Base-by-base conservation (phyloP, 257 asterid genomes). In the Capsicum rhomboideum region DNA sequence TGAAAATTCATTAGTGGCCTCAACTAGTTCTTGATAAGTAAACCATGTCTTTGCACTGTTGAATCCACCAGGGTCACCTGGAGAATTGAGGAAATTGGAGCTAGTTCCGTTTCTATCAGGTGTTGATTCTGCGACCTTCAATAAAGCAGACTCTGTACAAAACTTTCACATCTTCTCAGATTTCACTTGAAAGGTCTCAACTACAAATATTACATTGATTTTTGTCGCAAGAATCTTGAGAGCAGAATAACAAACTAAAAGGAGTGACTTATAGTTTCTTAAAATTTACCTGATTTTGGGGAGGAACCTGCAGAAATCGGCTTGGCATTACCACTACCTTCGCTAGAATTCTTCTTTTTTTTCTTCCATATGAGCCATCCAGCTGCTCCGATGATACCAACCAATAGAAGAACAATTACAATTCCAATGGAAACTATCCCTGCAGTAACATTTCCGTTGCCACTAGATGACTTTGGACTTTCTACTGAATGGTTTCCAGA, bases 1-100 rank as follows among this genome's bases (percentile, higher is more conserved):
- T 42, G 99, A 87, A 87, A 95, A 97, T 56, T 91, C 95, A 86
- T 91, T 82, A 34, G 98, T 93, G 88, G 98, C 98, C 75, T 86
- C 91, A 83, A 78, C 83, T 87, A 97, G 88, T 77, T 95, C 98
- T 54, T 95, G 91, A 23, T 92, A 93, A 71, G 92, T 87, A 90
- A 93, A 97, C 94, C 92, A 92, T 17, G 93, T 68, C 87, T 90
- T 93, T 78, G 98, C 90, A 85, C 89, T 88, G 61, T 95, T 93
- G 83, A 97, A 90, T 81, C 94, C 94, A 71, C 94, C 91, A 21
- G 89, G 86, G 5, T 85, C 94, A 18, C n/a, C 80, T 16, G 96
- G 91, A 71, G 97, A 91, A 87, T 86, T 59, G 68, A 75, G 82
- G 74, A 85, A 72, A 59, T 83, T 90, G 55, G 82, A 87, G 83